Evolutionary conservation across 2,329 filamentous ascomycete species (phyloP).

Genomic region (Talaromyces sp.): DNA sequence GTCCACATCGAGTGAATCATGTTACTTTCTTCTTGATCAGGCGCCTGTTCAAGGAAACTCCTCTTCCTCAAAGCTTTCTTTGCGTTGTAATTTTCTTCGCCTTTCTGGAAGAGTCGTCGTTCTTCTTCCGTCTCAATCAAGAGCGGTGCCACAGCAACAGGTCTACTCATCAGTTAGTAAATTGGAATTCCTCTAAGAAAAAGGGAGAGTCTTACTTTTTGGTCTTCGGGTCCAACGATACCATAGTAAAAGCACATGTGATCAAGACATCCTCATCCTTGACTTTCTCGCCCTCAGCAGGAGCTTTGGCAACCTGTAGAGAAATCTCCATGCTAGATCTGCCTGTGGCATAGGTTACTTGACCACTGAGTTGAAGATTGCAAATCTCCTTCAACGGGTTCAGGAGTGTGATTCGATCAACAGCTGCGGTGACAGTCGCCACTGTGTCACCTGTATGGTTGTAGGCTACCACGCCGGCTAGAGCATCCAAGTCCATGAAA

Average conservation of each 20-base stretch:
- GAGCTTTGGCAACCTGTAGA: constrained; percentile 67
- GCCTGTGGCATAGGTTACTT: constrained; percentile 69
- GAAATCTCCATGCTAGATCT: constrained; percentile 71
- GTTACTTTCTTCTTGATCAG: constrained; percentile 67
- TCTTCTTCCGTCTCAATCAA: constrained; percentile 63
- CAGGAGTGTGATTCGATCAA: constrained; percentile 64
- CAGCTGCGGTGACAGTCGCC: constrained; percentile 62
- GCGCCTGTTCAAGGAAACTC: constrained; percentile 63
- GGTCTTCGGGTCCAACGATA: constrained; percentile 65
- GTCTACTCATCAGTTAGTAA: constrained; percentile 36
- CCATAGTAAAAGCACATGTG: constrained; percentile 76
- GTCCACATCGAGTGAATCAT: constrained; percentile 73
- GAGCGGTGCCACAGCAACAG: constrained; percentile 60
- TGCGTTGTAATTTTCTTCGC: constrained; percentile 63
- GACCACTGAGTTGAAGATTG: constrained; percentile 69
- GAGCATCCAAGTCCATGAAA: constrained; percentile 76
- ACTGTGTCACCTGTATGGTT: constrained; percentile 66
- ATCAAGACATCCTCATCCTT: constrained; percentile 62
- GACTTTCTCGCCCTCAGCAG: constrained; percentile 53
- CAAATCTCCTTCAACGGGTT: constrained; percentile 73
- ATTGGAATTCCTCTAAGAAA: neutral
- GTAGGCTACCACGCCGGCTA: constrained; percentile 73
- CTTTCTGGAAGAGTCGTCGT: constrained; percentile 58
- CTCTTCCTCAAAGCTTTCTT: constrained; percentile 62
- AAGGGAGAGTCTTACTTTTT: constrained; percentile 49